Evolutionary conservation across 352 stramenopile species (phyloP), one percentile per base, ranked within the genome.

Genomic region (Phytophthora pistaciae): DNA sequence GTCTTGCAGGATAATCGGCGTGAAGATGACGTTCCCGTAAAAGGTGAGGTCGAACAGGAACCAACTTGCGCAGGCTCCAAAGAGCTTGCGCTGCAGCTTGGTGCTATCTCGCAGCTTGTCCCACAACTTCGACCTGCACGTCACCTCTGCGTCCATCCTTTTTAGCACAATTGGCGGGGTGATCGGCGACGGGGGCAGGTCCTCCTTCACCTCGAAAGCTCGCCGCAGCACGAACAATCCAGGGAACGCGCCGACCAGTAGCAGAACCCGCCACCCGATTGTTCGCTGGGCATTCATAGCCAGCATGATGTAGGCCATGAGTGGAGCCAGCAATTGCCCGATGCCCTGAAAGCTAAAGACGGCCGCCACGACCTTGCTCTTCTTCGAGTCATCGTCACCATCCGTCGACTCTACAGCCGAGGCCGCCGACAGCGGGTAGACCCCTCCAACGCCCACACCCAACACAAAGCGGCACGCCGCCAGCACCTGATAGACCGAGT

Each of bases 11-110:
- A 96, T 92, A 48, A 92, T 88, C 2, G 90, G 87, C 44, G 88
- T 94, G 71, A 97, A 97, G 63, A 97, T 85, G 46, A 94, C 77
- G 68, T 97, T 97, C 36, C 86, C 91, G 69, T 97, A 97, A 54
- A 97, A 98, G 8, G 88, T 87, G 33, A 98, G 82, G 78, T 98
- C 93, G 66, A 97, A 97, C 11, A 98, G 76, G 68, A 98, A 97
- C 93, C 93, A 98, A n/a, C 84, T 90, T 13, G 89, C 66, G n/a
- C 82, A 80, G 1, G 92, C 94, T 21, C 93, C 93, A 20, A 97
- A 78, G 21, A 92, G 79, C 59, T 85, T 93, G 16, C 64, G 75
- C 14, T 79, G 70, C n/a, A 91, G 54, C 16, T 29, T 72, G 1
- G 54, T 49, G 52, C 84, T 85, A 20, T 52, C 49, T n/a, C 21